phyloP scores from a whole-genome alignment of 2,329 filamentous ascomycete species.

The Nothomitra cinnamomea region DNA sequence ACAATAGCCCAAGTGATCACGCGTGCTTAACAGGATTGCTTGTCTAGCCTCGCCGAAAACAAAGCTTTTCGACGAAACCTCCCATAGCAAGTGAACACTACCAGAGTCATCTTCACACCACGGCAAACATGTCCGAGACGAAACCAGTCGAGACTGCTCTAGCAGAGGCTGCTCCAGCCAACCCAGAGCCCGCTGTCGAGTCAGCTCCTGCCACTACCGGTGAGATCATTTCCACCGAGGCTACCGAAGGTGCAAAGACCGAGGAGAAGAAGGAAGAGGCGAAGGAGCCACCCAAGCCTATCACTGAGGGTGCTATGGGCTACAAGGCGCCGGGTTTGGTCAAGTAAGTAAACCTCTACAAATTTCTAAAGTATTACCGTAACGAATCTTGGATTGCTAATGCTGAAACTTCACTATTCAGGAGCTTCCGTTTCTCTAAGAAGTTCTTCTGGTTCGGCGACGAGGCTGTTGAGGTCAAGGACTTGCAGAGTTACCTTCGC shows the following conservation, averaged over 20 bases:
- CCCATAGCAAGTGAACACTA: conserved; percentile 7
- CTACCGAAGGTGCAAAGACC: conserved; percentile 19
- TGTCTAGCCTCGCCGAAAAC: conserved; percentile 10
- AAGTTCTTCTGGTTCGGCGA: conserved; percentile 79
- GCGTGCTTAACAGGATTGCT: background rate
- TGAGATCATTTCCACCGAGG: conserved; percentile 16
- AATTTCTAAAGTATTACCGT: background rate
- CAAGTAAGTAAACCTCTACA: conserved; percentile 48
- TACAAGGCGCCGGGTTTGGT: conserved; percentile 82
- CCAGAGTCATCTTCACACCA: conserved; percentile 10
- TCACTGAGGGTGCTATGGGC: conserved; percentile 69
- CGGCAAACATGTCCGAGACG: conserved; percentile 51
- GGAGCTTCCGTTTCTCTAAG: conserved; percentile 81
- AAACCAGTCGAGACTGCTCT: conserved; percentile 44
- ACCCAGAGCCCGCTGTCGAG: conserved; percentile 23
- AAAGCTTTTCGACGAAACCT: background rate
- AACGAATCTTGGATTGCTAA: conserved; percentile 10
- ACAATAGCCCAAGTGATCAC: background rate
- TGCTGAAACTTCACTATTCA: conserved; percentile 20
- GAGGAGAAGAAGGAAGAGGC: conserved; percentile 25
- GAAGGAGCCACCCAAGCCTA: conserved; percentile 34
- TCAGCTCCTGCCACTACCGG: conserved; percentile 17
- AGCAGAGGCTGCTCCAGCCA: conserved; percentile 13
- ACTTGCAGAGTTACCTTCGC: conserved; percentile 62
- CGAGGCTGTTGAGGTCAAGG: conserved; percentile 56